Base-by-base conservation (phyloP, 2,329 filamentous ascomycete species). In the Bisporella sp. region DNA sequence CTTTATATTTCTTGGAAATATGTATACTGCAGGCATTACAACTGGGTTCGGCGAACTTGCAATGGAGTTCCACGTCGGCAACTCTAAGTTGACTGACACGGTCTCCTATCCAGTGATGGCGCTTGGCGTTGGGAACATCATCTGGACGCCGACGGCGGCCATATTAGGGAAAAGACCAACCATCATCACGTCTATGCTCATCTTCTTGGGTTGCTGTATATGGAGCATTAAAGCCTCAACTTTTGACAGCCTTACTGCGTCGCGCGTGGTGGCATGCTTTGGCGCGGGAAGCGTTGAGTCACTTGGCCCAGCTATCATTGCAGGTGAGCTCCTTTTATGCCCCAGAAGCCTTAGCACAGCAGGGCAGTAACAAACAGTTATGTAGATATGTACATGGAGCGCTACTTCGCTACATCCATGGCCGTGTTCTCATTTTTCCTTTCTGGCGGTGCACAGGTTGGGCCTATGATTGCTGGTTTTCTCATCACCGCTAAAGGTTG, bases 131-230 rank as follows among this genome's bases (percentile, higher is more conserved):
- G 48, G 47, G 5, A 55, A 59, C 31, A 41, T 59, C 32, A 49
- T 55, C 41, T 53, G 54, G 53, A 59, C 54, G 47, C 54, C 56
- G 9, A 53, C 50, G 3, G 54, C 57, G 13, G 47, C 55, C 7
- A 58, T 54, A 31, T 46, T 71, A 37, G 69, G 69, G 13, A 69
- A 71, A 41, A 65, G 69, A 5, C 64, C 64, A 1, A 54, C 62
- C 5, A 59, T 67, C 4, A 45, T 69, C 5, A 49, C 65, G 4
- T 64, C 66, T 9, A 62, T 65, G 55, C 45, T 59, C 1, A 57
- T 67, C 41, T 65, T 68, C 47, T 50, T 68, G 8, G 55, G 52
- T 6, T 61, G 62, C 5, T 51, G 54, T 4, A 62, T 68, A 33
- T 69, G 67, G 66, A 62, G 57, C 11, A 52, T 58, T 21, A 64